Base-by-base conservation (phyloP, 345 rosid genomes). In the Citrus australasica region DNA sequence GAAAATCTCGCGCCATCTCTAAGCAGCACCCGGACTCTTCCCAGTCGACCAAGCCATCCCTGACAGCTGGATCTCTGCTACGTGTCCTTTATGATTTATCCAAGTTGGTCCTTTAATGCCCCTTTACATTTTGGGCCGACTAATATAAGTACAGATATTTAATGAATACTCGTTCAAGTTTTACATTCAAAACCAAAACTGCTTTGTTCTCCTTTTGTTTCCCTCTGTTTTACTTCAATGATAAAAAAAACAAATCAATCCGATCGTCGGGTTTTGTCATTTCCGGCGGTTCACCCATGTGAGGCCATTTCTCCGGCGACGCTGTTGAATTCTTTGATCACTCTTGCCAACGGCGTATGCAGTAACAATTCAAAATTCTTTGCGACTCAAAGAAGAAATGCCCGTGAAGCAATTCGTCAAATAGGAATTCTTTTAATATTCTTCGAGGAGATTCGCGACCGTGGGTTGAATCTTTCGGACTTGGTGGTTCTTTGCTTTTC, bases 251-350 rank as follows among this genome's bases (percentile, higher is more conserved):
- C 42, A 63, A 56, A 79, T 46, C 81, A 7, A 42, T 51, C 64
- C 5, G 82, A 60, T 64, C 97, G 97, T 81, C 93, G 93, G 87
- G 75, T 92, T 67, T 78, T 94, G 58, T 82, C 88, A 2, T 88
- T 82, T 67, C 97, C 96, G 80, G 93, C 97, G 0, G 96, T 94
- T 22, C 90, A 82, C 25, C 98, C 98, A 32, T 91, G 91, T 74
- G 88, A 85, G 53, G 78, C 83, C 21, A 76, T 90, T 73, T 86
- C 93, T 38, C 85, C 85, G 73, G 77, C 63, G 16, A 91, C 92
- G 24, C 92, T 92, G 58, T 78, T 92, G 46, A 69, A 59, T 62
- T 92, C 98, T 8, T 84, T 94, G 10, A 83, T 85, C 56, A 56
- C 60, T 30, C 89, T 91, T 27, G 83, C 89, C 14, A 86, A 69